phyloP scores from a whole-genome alignment of 2,329 filamentous ascomycete genomes.

The Colletotrichum australisinense region DNA sequence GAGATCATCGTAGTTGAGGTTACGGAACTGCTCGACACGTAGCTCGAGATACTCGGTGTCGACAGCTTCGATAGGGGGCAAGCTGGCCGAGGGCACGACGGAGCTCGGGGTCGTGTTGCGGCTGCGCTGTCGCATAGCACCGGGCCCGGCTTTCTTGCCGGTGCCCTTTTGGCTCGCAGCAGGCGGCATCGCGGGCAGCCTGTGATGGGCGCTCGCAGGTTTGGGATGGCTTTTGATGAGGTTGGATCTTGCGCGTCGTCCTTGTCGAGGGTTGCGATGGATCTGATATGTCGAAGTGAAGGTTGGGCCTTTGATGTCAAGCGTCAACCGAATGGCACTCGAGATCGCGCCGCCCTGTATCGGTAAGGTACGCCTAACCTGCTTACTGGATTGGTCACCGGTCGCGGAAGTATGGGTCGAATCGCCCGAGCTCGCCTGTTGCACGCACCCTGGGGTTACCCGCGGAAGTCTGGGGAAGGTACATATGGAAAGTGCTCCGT shows the following conservation, averaged over 20 bases:
- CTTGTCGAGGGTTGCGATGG: constrained; percentile 22
- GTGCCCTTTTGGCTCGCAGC: constrained; percentile 70
- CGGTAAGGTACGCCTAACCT: constrained; percentile 14
- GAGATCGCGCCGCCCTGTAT: constrained; percentile 25
- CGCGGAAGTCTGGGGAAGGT: constrained; percentile 21
- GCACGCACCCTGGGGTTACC: constrained; percentile 9
- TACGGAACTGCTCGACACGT: constrained; percentile 67
- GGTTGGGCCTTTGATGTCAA: constrained; percentile 17
- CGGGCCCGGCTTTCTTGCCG: constrained; percentile 72
- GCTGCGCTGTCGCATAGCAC: constrained; percentile 74
- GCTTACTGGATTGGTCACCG: constrained; percentile 32
- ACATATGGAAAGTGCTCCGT: neutral
- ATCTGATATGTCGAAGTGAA: constrained; percentile 18
- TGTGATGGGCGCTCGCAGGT: neutral
- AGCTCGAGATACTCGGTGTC: constrained; percentile 77
- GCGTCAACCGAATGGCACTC: constrained; percentile 16
- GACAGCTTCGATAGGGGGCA: constrained; percentile 65
- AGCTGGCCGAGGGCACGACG: constrained; percentile 58
- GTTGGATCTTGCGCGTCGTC: constrained; percentile 16
- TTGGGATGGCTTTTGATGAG: constrained; percentile 7
- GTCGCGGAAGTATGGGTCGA: constrained; percentile 27
- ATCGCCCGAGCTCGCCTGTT: constrained; percentile 13
- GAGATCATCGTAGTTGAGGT: constrained; percentile 75
- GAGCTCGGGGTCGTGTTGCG: constrained; percentile 82
- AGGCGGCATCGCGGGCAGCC: constrained; percentile 61